Evolutionary conservation across 768 basidiomycete species (phyloP).

Genomic region (Leucocoprinus sp.): DNA sequence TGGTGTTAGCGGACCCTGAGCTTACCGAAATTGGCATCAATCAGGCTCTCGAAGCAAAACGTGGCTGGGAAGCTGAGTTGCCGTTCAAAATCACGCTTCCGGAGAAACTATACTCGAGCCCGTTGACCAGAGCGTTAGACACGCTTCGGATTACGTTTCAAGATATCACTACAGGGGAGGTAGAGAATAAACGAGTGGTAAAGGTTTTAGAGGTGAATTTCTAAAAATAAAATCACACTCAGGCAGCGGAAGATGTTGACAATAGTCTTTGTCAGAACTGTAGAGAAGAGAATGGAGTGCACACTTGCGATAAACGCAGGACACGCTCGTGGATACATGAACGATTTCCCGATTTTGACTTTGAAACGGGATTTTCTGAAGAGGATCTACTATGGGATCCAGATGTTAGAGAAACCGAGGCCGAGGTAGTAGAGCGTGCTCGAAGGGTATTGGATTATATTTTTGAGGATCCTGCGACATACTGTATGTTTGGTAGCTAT

Average conservation of each 20-base stretch:
- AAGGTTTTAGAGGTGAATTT: conserved; percentile 47
- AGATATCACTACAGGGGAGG: conserved; percentile 15
- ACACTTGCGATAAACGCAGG: conserved; percentile 60
- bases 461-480: too few species aligned
- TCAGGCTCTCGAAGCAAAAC: conserved; percentile 42
- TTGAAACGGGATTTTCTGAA: conserved; percentile 55
- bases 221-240: too few species aligned
- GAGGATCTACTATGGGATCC: conserved; percentile 54
- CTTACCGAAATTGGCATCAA: conserved; percentile 50
- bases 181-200: conserved; percentile 21
- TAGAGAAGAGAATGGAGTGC: conserved; percentile 58
- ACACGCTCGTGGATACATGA: conserved; percentile 33
- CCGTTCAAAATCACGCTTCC: conserved; percentile 40
- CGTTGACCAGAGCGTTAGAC: conserved; percentile 51
- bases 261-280: conserved; percentile 37
- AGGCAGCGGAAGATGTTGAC: background rate
- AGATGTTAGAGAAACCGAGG: conserved; percentile 43
- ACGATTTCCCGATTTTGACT: conserved; percentile 42
- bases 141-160: conserved; percentile 50
- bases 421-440: conserved; percentile 40
- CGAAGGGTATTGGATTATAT: conserved; percentile 44
- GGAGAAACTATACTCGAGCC: conserved; percentile 50
- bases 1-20: conserved; percentile 48
- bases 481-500: too few species aligned
- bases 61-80: conserved; percentile 43